Percentiles rank a stretch among this genome's conserved stretches.
Conservation (phyloP, 257 asterid genomes). For the Ehretia macrophylla region DNA sequence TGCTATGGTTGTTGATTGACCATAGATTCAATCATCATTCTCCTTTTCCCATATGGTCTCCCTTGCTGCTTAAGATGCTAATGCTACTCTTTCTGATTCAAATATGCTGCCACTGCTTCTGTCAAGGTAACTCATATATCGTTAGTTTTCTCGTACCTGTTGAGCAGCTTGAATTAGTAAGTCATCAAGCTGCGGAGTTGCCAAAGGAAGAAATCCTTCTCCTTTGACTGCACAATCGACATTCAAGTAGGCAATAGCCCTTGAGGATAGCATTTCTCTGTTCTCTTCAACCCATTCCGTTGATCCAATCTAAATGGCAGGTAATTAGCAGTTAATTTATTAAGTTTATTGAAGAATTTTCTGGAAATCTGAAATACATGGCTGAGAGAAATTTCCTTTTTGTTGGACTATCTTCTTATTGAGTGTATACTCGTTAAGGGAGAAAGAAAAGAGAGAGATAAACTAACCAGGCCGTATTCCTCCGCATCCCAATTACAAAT, state of each 20-base stretch:
- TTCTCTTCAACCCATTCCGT: constrained; percentile 96
- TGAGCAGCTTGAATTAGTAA: constrained; percentile 50
- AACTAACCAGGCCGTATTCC: constrained; percentile 92
- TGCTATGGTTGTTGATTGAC: too few relatives aligned
- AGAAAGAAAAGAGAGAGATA: constrained; percentile 12
- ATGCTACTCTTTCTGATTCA: not conserved
- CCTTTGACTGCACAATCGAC: constrained; percentile 72
- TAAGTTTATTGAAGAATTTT: not conserved
- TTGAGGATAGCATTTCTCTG: constrained; percentile 60
- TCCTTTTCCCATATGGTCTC: too few relatives aligned
- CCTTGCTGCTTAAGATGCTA: not conserved
- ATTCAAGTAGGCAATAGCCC: constrained; percentile 75
- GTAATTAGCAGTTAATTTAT: not conserved
- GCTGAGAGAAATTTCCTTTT: not conserved
- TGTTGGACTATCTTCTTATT: not conserved
- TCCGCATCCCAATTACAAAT: constrained; percentile 93
- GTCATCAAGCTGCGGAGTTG: constrained; percentile 89
- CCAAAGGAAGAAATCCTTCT: constrained; percentile 54
- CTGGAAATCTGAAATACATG: not conserved
- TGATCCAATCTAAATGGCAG: constrained; percentile 56
- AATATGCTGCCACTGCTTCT: not conserved
- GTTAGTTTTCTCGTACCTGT: constrained; percentile 46
- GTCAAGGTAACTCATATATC: too few relatives aligned
- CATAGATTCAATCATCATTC: too few relatives aligned
- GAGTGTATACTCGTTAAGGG: not conserved